phyloP scores from a whole-genome alignment of 768 basidiomycete genomes.

The Lentinula edodes region DNA sequence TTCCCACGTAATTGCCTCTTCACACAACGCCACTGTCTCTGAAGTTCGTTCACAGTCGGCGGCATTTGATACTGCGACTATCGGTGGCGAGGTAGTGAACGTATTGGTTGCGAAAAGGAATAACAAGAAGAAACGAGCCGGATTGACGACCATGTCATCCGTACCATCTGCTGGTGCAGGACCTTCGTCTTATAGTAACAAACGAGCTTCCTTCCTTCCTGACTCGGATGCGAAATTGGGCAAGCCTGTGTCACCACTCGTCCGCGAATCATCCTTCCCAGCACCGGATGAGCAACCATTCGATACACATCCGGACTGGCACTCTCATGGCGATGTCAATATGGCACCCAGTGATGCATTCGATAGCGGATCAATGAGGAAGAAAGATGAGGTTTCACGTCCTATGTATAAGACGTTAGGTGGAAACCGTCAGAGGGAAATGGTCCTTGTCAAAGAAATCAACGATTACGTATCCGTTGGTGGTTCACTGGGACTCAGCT shows the following conservation, averaged over 20 bases:
- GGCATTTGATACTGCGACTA: conserved; percentile 24
- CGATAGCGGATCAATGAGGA: too few relatives aligned
- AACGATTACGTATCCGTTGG: conserved; percentile 12
- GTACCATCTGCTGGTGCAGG: conserved; percentile 16
- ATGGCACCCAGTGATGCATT: conserved; percentile 50
- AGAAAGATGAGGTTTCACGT: conserved; percentile 15
- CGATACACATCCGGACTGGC: conserved; percentile 30
- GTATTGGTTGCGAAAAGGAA: conserved; percentile 71
- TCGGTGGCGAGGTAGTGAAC: conserved; percentile 58
- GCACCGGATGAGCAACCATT: conserved; percentile 45
- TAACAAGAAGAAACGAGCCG: conserved; percentile 52
- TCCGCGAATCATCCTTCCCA: conserved; percentile 36
- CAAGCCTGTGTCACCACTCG: conserved; percentile 16
- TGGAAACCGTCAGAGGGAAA: conserved; percentile 53
- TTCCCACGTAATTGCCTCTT: conserved; percentile 41
- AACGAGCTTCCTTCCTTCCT: conserved; percentile 29
- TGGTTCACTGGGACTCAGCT: conserved; percentile 16
- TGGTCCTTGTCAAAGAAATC: conserved; percentile 53
- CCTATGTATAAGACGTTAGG: conserved; percentile 53
- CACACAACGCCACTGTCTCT: conserved; percentile 8
- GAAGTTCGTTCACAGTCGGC: conserved; percentile 22
- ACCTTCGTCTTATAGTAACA: conserved; percentile 23
- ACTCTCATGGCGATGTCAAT: conserved; percentile 32
- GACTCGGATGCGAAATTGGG: conserved; percentile 14
- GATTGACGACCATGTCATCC: conserved; percentile 17